Percentiles rank a stretch among this genome's conserved stretches.
phyloP scores from a whole-genome alignment of 768 basidiomycete species.

The Dioszegia crocea region DNA sequence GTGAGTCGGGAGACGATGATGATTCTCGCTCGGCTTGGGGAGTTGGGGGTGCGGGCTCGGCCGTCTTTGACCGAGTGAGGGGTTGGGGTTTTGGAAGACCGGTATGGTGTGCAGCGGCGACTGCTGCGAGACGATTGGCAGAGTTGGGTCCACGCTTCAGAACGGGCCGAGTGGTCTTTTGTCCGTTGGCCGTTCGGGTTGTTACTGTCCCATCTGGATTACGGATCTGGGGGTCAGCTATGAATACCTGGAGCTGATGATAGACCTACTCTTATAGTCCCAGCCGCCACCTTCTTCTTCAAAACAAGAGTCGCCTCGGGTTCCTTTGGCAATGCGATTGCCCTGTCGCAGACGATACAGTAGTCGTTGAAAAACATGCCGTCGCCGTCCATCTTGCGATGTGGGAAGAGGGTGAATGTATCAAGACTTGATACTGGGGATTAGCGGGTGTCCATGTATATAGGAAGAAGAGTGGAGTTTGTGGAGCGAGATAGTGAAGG shows the following conservation, averaged over 20 bases:
- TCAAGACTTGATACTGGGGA: neutral
- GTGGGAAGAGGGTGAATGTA: neutral
- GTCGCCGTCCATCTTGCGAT: slow-evolving; percentile 13
- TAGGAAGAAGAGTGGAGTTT: too few species aligned
- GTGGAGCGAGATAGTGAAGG: too few species aligned
- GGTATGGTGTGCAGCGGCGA: slow-evolving; percentile 24
- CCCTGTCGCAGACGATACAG: slow-evolving; percentile 40
- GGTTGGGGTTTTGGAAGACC: slow-evolving; percentile 21
- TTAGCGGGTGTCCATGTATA: neutral
- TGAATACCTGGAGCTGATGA: neutral
- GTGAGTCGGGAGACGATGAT: neutral
- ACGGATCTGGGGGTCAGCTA: slow-evolving; percentile 22
- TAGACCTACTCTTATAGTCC: slow-evolving; percentile 35
- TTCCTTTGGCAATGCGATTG: slow-evolving; percentile 32
- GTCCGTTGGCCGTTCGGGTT: slow-evolving; percentile 37
- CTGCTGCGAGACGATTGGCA: slow-evolving; percentile 32
- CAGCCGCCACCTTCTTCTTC: slow-evolving; percentile 19
- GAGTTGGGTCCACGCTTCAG: slow-evolving; percentile 32
- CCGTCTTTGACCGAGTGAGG: slow-evolving; percentile 30
- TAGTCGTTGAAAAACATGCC: slow-evolving; percentile 35
- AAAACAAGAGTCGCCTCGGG: neutral
- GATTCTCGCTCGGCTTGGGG: slow-evolving; percentile 1
- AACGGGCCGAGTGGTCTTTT: slow-evolving; percentile 32
- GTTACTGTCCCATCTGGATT: slow-evolving; percentile 43
- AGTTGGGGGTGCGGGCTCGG: slow-evolving; percentile 8